Evolutionary conservation across 2,329 filamentous ascomycete genomes (phyloP).

Genomic region (Paraconiothyrium sp.): DNA sequence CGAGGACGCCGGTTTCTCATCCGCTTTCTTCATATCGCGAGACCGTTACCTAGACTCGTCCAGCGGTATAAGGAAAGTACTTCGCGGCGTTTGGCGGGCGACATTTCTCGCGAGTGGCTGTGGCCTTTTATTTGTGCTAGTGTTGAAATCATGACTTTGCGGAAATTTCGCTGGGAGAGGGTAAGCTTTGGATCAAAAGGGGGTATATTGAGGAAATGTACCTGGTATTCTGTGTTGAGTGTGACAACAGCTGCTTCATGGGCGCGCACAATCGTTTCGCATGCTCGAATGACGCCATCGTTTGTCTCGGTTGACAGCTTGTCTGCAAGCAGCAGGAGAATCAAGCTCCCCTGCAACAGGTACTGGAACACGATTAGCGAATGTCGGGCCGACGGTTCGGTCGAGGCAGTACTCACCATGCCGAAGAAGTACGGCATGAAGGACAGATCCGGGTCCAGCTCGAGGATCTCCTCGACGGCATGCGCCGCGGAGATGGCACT

Average conservation of each 20-base stretch:
- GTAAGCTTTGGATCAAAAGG: conserved; percentile 13
- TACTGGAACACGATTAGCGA: conserved; percentile 59
- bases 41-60: conserved; percentile 54
- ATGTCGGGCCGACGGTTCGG: not conserved
- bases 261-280: conserved; percentile 90
- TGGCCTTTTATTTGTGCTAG: conserved; percentile 50
- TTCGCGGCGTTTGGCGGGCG: conserved; percentile 55
- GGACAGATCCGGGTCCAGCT: conserved; percentile 88
- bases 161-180: conserved; percentile 60
- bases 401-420: conserved; percentile 63
- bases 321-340: conserved; percentile 86
- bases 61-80: conserved; percentile 64
- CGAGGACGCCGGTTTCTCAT: not conserved
- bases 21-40: conserved; percentile 16
- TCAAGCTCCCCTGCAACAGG: conserved; percentile 86
- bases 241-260: conserved; percentile 96
- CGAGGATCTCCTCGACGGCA: conserved; percentile 84
- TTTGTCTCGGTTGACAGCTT: conserved; percentile 87
- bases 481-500: conserved; percentile 91
- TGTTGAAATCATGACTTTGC: conserved; percentile 61
- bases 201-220: conserved; percentile 43
- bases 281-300: conserved; percentile 83
- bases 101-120: conserved; percentile 48
- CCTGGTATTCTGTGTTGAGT: conserved; percentile 94
- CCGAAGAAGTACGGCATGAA: conserved; percentile 98